Evolutionary conservation across 768 basidiomycete genomes (phyloP).

Genomic region (Leccinum boreale): DNA sequence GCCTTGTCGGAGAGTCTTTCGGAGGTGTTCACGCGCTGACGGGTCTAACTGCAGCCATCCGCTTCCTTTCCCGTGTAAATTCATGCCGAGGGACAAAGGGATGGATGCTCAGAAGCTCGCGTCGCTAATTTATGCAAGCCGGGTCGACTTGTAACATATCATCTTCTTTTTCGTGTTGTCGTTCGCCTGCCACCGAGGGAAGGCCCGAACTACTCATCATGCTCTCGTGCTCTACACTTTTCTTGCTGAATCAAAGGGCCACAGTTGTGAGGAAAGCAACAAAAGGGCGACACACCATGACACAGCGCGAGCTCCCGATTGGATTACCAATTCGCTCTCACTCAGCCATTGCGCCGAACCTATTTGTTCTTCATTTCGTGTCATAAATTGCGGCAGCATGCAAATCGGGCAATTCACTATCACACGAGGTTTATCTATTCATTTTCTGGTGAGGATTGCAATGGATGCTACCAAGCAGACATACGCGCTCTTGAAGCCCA

Average conservation of each 20-base stretch:
- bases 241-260: background rate
- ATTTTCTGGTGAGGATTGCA: background rate
- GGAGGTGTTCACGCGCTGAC: background rate
- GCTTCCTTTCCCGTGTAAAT: background rate
- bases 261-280: background rate
- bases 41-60: background rate
- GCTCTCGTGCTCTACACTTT: background rate
- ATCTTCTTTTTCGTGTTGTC: background rate
- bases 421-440: background rate
- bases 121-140: constrained; percentile 10
- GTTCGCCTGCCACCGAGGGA: background rate
- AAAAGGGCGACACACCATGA: background rate
- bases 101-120: constrained; percentile 13
- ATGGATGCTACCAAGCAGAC: constrained; percentile 3
- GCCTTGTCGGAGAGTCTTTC: background rate
- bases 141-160: background rate
- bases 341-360: background rate
- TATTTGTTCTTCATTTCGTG: background rate
- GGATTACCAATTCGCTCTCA: background rate
- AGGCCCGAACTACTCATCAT: background rate
- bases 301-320: background rate
- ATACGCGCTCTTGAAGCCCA: constrained; percentile 43
- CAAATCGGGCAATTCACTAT: background rate
- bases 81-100: background rate
- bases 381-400: background rate